phyloP scores from a whole-genome alignment of 495 filamentous ascomycete species.

The Penicillium antarcticum region DNA sequence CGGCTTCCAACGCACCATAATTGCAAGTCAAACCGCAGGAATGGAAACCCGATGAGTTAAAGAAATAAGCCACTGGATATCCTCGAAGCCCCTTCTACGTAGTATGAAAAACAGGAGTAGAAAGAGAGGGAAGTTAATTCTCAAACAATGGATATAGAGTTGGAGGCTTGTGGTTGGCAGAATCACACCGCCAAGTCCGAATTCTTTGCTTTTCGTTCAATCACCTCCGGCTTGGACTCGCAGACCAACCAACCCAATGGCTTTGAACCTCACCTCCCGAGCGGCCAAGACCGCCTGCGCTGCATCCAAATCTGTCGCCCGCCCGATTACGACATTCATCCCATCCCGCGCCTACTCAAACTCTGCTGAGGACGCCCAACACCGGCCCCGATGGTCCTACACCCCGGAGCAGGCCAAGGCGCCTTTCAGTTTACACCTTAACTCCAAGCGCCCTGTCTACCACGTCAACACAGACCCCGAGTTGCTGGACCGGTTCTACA shows the following conservation, averaged over 20 bases:
- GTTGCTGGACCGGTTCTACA: conserved; percentile 71
- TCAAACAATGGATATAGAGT: neutral
- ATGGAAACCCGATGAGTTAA: neutral
- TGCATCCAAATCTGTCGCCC: conserved; percentile 19
- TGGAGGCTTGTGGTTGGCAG: conserved; percentile 10
- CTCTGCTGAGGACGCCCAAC: conserved; percentile 23
- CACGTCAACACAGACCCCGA: conserved; percentile 70
- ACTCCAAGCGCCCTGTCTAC: conserved; percentile 52
- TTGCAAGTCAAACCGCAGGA: conserved; percentile 6
- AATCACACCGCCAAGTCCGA: conserved; percentile 31
- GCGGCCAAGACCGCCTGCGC: conserved; percentile 35
- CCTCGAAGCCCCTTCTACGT: too few relatives aligned
- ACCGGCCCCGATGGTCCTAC: conserved; percentile 73
- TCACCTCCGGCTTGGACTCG: conserved; percentile 14
- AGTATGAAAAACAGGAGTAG: neutral
- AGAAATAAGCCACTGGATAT: neutral
- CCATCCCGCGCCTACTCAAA: conserved; percentile 26
- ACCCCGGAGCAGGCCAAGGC: conserved; percentile 76
- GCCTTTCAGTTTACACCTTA: conserved; percentile 53
- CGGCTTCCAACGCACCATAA: neutral
- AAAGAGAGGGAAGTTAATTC: neutral
- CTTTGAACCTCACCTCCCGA: conserved; percentile 35
- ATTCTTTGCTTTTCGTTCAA: conserved; percentile 23
- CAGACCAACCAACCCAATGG: conserved; percentile 29
- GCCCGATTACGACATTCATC: conserved; percentile 12